These are phyloP conservation scores for Phlebopus sp. DNA, from an alignment of 1,284 basidiomycete species.

Conservation along the genomic window DNA sequence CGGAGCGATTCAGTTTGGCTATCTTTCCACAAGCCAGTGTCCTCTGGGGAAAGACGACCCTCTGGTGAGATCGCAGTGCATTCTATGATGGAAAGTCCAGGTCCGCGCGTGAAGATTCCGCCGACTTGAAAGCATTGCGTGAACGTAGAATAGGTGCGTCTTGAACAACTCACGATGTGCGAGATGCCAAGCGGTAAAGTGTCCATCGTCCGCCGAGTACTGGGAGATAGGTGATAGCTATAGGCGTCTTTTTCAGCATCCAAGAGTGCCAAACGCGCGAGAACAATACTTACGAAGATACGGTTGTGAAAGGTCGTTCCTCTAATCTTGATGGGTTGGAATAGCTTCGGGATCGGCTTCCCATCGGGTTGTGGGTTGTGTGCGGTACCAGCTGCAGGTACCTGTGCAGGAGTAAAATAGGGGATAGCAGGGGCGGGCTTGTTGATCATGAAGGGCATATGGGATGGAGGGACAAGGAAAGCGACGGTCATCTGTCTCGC, in stretches of 20 bases:
- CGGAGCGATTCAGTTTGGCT: conserved; percentile 67
- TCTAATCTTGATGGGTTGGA: conserved; percentile 62
- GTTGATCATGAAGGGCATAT: conserved; percentile 23
- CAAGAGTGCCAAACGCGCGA: background rate
- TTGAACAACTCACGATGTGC: conserved; percentile 40
- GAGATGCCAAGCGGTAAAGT: conserved; percentile 50
- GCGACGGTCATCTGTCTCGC: background rate
- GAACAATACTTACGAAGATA: conserved; percentile 48
- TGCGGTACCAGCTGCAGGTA: conserved; percentile 48
- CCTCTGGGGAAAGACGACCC: conserved; percentile 48
- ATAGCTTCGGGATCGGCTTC: conserved; percentile 53
- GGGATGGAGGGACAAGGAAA: background rate
- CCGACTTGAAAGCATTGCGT: conserved; percentile 34
- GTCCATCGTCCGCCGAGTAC: conserved; percentile 61
- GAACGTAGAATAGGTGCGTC: background rate
- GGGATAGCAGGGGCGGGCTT: conserved; percentile 38
- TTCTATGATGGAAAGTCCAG: conserved; percentile 56
- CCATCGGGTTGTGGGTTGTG: conserved; percentile 41
- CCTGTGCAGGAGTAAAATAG: conserved; percentile 56
- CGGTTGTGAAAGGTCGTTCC: conserved; percentile 69
- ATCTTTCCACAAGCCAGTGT: conserved; percentile 73
- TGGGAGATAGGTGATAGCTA: conserved; percentile 57
- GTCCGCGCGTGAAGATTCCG: conserved; percentile 47
- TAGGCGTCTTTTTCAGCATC: background rate
- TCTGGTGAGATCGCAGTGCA: conserved; percentile 63